Conservation (phyloP, 2,329 filamentous ascomycete genomes). For the Xylaria sp. region DNA sequence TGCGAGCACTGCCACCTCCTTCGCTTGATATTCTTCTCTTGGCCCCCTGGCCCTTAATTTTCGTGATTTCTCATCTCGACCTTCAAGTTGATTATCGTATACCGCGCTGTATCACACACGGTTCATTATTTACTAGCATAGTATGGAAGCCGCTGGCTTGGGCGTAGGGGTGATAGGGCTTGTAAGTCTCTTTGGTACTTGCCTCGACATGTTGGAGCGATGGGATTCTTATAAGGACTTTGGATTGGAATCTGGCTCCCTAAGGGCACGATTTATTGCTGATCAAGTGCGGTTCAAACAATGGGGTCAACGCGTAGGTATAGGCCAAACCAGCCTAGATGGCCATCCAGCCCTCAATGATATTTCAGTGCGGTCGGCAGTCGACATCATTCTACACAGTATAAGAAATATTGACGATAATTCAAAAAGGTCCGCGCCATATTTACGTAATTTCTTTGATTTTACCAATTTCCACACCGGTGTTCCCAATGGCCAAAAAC, state of each 20-base stretch:
- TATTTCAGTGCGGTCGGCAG: neutral
- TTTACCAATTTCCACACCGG: no score
- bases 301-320: slow-evolving; percentile 26
- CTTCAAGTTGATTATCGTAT: neutral
- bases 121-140: neutral
- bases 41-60: neutral
- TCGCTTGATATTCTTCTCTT: neutral
- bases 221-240: slow-evolving; percentile 25
- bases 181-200: slow-evolving; percentile 19
- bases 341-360: no score
- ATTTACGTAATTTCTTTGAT: neutral
- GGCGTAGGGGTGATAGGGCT: slow-evolving; percentile 18
- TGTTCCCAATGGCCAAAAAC: neutral
- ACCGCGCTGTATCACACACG: neutral
- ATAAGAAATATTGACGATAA: slow-evolving; percentile 17
- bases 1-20: neutral
- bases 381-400: slow-evolving; percentile 8
- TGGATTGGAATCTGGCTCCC: neutral
- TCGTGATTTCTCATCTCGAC: neutral
- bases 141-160: slow-evolving; percentile 27
- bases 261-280: slow-evolving; percentile 14
- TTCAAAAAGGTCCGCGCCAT: neutral
- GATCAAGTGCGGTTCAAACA: slow-evolving; percentile 13
- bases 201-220: slow-evolving; percentile 22
- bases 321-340: no score